Evolutionary conservation across 2,329 filamentous ascomycete species (phyloP), one percentile per base, ranked within the genome.

Genomic region (Colletotrichum tropicale): DNA sequence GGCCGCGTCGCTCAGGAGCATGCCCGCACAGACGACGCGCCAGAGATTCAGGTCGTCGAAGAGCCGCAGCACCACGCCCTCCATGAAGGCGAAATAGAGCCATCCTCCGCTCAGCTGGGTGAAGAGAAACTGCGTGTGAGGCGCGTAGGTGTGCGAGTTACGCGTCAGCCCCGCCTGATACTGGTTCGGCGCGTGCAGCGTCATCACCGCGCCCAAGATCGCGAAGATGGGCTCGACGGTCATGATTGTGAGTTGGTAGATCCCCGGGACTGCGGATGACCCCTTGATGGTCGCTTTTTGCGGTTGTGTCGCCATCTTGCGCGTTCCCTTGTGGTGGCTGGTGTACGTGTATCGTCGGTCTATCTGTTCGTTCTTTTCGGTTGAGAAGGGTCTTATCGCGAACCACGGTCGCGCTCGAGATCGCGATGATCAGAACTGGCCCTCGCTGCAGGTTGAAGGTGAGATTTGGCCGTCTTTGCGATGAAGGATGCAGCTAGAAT

Each of bases 71-170:
- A 86, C 80, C 16, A 86, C 80, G 43, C 81, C 83, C 76, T 83
- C 81, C 77, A 81, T 80, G 77, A 85, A 85, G 68, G 84, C 84
- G 72, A 86, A 84, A 77, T 81, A 80, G 18, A 85, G 79, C 82
- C 82, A 84, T 9, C 72, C 77, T 58, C 82, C 80, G 48, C 77
- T 81, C 26, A 84, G 74, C 70, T 82, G 78, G 6, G 81, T 83
- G 79, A 81, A 83, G 55, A 84, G 78, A 72, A 82, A 83, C 5
- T 79, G 77, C 26, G 81, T 79, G 60, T 71, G 74, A 8, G 73
- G 18, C 12, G 69, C 43, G 74, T 79, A 80, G 67, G 71, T 15
- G 24, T 69, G 56, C 13, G 76, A 16, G 60, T 79, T 74, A 52
- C 82, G 82, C 26, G 80, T 83, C 79, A 85, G 80, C 34, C 76